A percentile compares a stretch with the other conserved stretches of the same genome.
Evolutionary conservation across 768 basidiomycete species (phyloP).

Genomic region (Tephrocybe sp.): DNA sequence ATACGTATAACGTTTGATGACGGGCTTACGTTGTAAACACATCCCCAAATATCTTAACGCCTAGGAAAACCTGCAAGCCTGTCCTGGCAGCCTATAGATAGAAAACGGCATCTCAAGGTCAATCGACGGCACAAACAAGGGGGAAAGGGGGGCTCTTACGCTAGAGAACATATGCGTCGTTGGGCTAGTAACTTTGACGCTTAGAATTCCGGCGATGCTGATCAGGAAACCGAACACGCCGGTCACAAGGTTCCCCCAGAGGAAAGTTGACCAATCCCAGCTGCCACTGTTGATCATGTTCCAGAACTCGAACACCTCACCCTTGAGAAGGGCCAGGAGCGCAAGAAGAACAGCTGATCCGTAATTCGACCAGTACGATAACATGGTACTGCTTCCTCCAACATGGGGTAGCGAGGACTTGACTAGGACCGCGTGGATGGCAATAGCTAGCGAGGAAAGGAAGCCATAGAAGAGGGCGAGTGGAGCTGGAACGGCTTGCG

Average conservation of each 20-base stretch:
- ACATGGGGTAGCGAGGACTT: constrained; percentile 71
- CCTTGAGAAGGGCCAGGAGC: constrained; percentile 60
- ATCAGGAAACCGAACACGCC: constrained; percentile 79
- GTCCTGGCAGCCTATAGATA: constrained; percentile 64
- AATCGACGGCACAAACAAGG: neutral
- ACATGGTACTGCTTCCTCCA: constrained; percentile 65
- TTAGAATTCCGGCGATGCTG: constrained; percentile 74
- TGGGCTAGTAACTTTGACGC: constrained; percentile 84
- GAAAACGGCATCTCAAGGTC: neutral
- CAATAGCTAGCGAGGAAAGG: constrained; percentile 66
- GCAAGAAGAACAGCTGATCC: constrained; percentile 60
- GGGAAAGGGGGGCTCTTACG: constrained; percentile 19
- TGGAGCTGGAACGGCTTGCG: constrained; percentile 44
- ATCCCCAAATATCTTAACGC: constrained; percentile 69
- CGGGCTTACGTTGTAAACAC: constrained; percentile 55
- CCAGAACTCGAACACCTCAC: constrained; percentile 58
- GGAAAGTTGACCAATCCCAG: constrained; percentile 29
- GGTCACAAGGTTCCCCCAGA: constrained; percentile 35
- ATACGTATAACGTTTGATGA: neutral
- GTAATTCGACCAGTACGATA: constrained; percentile 79
- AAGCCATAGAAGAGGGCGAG: constrained; percentile 72
- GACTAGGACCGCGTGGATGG: constrained; percentile 81
- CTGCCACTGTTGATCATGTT: constrained; percentile 36
- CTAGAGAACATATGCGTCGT: constrained; percentile 81
- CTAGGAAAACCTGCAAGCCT: constrained; percentile 72